These are phyloP conservation scores for Leccinum incarnatum DNA, from an alignment of 768 basidiomycete species.

Conservation along the genomic window DNA sequence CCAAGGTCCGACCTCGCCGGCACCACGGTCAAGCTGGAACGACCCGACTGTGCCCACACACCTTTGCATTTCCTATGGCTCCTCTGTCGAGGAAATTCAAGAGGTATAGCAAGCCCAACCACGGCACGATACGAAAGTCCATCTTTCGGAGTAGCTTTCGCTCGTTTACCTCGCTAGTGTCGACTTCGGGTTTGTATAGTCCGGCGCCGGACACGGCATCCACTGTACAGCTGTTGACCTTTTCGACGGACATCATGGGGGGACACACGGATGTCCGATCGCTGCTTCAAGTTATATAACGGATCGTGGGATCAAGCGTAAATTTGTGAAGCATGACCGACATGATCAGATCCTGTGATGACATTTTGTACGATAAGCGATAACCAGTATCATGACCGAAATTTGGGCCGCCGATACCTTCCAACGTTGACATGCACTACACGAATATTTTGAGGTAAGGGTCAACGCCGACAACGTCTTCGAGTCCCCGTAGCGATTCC, in stretches of 20 bases:
- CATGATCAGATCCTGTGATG: too few species aligned
- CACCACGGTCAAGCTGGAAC: neutral
- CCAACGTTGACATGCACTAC: conserved; percentile 20
- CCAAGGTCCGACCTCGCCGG: neutral
- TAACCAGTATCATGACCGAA: neutral
- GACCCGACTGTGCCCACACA: conserved; percentile 23
- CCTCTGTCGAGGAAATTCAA: conserved; percentile 66
- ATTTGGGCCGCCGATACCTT: neutral
- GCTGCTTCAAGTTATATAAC: neutral
- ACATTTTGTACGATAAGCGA: neutral
- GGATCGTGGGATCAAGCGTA: neutral
- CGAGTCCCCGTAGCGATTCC: conserved; percentile 48
- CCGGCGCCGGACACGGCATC: conserved; percentile 6
- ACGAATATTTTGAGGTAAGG: conserved; percentile 62
- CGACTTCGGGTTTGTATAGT: conserved; percentile 49
- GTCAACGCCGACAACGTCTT: conserved; percentile 58
- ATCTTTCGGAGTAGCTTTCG: conserved; percentile 54
- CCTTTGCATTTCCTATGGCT: conserved; percentile 74
- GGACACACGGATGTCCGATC: neutral
- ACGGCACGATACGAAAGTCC: conserved; percentile 69
- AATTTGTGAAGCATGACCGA: neutral
- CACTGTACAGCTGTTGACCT: neutral
- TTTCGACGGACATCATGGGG: conserved; percentile 3
- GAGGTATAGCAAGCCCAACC: conserved; percentile 71
- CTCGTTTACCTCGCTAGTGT: conserved; percentile 53